Percentiles rank a stretch among this genome's conserved stretches.
phyloP scores from a whole-genome alignment of 768 basidiomycete species.

The Fibroporia radiculosa region DNA sequence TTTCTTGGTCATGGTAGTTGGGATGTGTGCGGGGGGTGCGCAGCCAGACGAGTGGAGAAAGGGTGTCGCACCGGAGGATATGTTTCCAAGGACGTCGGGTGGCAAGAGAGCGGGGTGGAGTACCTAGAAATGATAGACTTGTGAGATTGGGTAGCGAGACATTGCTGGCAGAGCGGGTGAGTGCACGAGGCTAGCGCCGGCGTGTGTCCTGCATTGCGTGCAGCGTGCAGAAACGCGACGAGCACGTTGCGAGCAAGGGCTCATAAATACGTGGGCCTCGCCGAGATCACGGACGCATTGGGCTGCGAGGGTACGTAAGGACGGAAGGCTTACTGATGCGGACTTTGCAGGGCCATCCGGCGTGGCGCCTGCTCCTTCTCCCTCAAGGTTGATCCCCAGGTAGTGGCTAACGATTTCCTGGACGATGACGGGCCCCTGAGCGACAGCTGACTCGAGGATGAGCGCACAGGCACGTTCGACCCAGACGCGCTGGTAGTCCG shows the following conservation, averaged over 20 bases:
- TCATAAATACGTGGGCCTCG: conserved; percentile 2
- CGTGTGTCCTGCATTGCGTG: conserved; percentile 1
- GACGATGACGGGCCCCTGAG: neutral
- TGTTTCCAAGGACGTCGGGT: neutral
- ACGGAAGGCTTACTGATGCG: neutral
- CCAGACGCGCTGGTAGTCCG: neutral
- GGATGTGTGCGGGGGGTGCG: neutral
- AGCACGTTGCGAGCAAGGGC: neutral
- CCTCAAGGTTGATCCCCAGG: conserved; percentile 4
- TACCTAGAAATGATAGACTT: neutral
- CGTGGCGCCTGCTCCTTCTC: neutral
- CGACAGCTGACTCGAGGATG: neutral
- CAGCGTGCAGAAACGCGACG: too few relatives aligned
- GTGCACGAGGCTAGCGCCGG: conserved; percentile 5
- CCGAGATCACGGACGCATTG: conserved; percentile 2
- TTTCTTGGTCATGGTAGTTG: conserved; percentile 36
- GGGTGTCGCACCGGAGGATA: neutral
- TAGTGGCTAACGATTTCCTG: neutral
- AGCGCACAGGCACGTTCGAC: neutral
- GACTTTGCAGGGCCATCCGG: conserved; percentile 1
- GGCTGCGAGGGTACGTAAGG: neutral
- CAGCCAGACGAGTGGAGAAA: neutral
- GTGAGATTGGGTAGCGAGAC: neutral
- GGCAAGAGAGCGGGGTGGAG: neutral
- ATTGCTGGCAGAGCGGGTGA: neutral